Evolutionary conservation across 1,284 basidiomycete genomes (phyloP).

Genomic region (Puccinia coronata): DNA sequence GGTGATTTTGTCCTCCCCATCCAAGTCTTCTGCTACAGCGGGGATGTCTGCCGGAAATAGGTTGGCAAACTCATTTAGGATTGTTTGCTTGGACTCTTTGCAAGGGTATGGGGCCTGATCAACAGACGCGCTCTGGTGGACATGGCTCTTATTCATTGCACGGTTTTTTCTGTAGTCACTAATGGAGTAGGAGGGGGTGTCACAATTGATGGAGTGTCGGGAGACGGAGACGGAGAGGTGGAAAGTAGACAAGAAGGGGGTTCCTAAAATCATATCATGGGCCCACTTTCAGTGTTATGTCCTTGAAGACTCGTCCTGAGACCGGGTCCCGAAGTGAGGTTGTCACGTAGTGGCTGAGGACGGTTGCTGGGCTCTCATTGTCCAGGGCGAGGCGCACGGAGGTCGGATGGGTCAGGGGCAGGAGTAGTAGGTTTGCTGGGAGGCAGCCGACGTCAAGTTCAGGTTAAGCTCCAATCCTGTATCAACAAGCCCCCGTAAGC

Average conservation of each 20-base stretch:
- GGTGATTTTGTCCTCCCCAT: background rate
- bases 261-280: conserved; percentile 17
- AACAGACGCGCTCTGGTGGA: no score
- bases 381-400: background rate
- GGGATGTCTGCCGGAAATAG: background rate
- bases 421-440: background rate
- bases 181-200: no score
- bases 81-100: background rate
- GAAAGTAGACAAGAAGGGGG: background rate
- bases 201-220: background rate
- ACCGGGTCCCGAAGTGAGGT: background rate
- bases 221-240: background rate
- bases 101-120: background rate
- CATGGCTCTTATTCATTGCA: background rate
- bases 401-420: background rate
- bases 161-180: no score
- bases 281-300: background rate
- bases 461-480: background rate
- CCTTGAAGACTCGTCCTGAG: background rate
- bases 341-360: background rate
- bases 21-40: background rate
- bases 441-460: background rate
- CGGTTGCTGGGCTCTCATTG: no score
- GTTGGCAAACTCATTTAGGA: background rate
- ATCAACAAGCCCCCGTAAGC: background rate